phyloP scores from a whole-genome alignment of 345 rosid species.

The Eucalyptus marginata region DNA sequence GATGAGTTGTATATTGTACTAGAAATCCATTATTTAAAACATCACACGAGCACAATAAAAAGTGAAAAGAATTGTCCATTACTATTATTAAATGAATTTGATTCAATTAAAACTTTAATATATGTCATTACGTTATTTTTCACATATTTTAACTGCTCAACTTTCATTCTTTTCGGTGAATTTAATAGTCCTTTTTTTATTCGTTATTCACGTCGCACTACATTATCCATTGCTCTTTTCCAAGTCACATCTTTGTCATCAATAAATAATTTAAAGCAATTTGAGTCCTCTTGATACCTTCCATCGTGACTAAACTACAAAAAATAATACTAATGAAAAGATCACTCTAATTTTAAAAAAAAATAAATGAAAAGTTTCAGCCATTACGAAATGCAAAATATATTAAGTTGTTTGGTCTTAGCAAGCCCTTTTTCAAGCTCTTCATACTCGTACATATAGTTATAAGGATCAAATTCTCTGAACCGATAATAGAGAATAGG shows the following conservation, averaged over 20 bases:
- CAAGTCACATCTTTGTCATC: background rate
- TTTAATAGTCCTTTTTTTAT: background rate
- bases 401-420: background rate
- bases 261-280: background rate
- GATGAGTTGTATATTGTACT: background rate
- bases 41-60: background rate
- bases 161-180: background rate
- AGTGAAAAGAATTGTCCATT: background rate
- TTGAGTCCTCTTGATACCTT: background rate
- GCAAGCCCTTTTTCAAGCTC: accelerated
- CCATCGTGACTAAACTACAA: background rate
- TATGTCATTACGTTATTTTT: background rate
- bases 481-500: background rate
- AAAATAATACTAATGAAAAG: background rate
- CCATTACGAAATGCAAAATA: background rate
- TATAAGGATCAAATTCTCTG: background rate
- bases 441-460: background rate
- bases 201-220: background rate
- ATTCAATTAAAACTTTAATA: background rate
- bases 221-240: background rate
- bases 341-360: accelerated
- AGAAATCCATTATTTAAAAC: background rate
- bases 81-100: background rate
- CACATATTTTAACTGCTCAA: background rate
- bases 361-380: background rate